Evolutionary conservation across 306 rosid genomes (phyloP), one percentile per base, ranked within the genome.

Genomic region (Prunus mume): DNA sequence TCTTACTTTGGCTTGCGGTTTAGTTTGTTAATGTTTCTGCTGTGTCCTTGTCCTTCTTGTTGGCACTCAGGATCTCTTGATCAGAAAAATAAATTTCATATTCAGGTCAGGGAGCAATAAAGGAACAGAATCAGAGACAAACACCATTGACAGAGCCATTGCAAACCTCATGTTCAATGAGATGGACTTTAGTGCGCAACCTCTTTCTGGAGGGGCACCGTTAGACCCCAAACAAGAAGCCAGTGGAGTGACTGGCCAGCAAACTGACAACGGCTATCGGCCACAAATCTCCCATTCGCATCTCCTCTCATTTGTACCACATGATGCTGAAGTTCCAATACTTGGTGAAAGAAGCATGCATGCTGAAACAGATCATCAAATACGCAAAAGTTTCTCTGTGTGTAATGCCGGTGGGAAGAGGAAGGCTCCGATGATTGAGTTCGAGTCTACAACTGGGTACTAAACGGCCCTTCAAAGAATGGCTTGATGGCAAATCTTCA

Each of bases 141-240:
- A 92, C 85, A 70, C 76, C 22, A 76, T 90, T 67, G 97, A 92
- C 86, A 85, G 97, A 78, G 93, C 96, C n/a, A 82, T 88, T 32
- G 97, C 97, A 13, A 90, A 83, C 82, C 92, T 92, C 83, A 88
- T 90, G 92, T 92, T 88, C 86, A 90, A 83, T 69, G 84, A 83
- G 76, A 85, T 69, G 74, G 91, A 88, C 46, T 65, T 61, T 2
- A 78, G 73, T 63, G 65, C 38, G 9, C 80, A 71, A 80, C 86
- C 80, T 65, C 77, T 76, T 73, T 74, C 88, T 73, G 67, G 66
- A 6, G 70, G 85, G 20, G 51, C 82, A 61, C 67, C 86, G 20
- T 51, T 56, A 68, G 74, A 67, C 66, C 43, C 83, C 69, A 49
- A 78, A 71, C 71, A 75, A 27, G 77, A 79, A 65, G 51, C 45